phyloP scores from a whole-genome alignment of 1,139 yeast genomes.

The Lodderomyces oxycetoniae region DNA sequence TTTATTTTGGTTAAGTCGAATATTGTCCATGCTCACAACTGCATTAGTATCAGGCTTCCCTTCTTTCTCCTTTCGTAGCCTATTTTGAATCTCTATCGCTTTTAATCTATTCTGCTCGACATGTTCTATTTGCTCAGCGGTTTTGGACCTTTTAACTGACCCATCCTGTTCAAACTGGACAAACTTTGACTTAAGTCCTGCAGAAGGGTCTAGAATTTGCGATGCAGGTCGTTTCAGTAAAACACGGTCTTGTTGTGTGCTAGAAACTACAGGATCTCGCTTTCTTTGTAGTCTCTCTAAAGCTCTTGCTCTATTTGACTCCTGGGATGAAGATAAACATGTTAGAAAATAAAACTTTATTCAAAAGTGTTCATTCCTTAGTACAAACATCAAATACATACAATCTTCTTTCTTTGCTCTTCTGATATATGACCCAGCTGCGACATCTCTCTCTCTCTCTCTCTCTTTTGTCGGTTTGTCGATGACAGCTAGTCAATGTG shows the following conservation, averaged over 20 bases:
- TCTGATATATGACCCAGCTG: too few relatives aligned
- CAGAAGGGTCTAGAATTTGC: conserved; percentile 12
- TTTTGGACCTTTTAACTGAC: conserved; percentile 21
- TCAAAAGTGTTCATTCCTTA: too few relatives aligned
- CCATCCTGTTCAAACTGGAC: conserved; percentile 12
- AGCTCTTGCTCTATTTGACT: conserved; percentile 56
- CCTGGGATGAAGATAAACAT: conserved; percentile 32
- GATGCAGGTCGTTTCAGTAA: conserved; percentile 11
- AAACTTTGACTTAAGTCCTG: conserved; percentile 14
- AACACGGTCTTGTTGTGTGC: too few relatives aligned
- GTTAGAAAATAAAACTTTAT: background rate
- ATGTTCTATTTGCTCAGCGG: conserved; percentile 49
- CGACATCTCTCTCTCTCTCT: too few relatives aligned
- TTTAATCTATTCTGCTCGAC: conserved; percentile 55
- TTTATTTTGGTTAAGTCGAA: conserved; percentile 12
- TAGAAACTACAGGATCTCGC: too few relatives aligned
- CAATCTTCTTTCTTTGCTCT: conserved; percentile 4
- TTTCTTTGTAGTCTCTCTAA: conserved; percentile 50
- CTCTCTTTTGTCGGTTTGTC: too few relatives aligned
- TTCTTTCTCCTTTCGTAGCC: conserved; percentile 29
- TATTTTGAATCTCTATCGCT: conserved; percentile 52
- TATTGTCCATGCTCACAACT: conserved; percentile 8
- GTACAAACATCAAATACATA: too few relatives aligned
- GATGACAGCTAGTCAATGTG: too few relatives aligned
- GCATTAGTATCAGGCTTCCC: conserved; percentile 11